A percentile compares a stretch with the other conserved stretches of the same genome.
phyloP scores from a whole-genome alignment of 78 protist genomes.

The Chrysochromulina tobinii region DNA sequence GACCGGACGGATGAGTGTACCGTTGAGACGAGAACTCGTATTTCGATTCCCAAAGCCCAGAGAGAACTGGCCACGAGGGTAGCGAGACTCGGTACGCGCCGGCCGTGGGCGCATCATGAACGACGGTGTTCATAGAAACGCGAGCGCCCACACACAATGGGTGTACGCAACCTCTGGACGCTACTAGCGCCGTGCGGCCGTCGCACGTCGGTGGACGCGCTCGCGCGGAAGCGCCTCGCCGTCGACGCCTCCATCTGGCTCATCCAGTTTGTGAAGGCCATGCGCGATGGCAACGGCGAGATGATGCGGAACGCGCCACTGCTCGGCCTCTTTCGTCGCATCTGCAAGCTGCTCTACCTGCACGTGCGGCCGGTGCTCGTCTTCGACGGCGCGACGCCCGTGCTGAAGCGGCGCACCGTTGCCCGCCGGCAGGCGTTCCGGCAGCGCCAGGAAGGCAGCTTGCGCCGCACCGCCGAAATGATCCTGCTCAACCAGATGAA shows the following conservation, averaged over 20 bases:
- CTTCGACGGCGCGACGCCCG: conserved; percentile 70
- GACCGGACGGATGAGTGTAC: too few relatives aligned
- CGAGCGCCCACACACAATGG: conserved; percentile 47
- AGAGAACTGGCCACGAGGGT: too few relatives aligned
- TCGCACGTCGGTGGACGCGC: conserved; percentile 35
- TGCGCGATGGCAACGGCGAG: conserved; percentile 46
- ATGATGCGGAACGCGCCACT: conserved; percentile 58
- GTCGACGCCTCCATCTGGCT: conserved; percentile 73
- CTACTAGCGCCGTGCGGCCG: conserved; percentile 55
- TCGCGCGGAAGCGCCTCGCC: conserved; percentile 50
- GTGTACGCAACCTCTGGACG: conserved; percentile 65
- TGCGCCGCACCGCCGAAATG: not conserved
- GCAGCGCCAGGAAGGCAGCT: not conserved
- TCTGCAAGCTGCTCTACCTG: conserved; percentile 53
- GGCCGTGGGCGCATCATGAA: too few relatives aligned
- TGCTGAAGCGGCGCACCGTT: not conserved
- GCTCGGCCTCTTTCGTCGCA: conserved; percentile 54
- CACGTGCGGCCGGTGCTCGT: conserved; percentile 66
- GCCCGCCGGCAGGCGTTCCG: not conserved
- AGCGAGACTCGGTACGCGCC: too few relatives aligned
- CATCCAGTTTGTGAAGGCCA: conserved; percentile 56
- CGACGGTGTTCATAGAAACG: too few relatives aligned
- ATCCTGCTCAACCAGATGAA: not conserved
- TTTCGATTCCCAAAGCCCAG: too few relatives aligned
- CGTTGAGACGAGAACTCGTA: too few relatives aligned